Percentiles rank a stretch among this genome's conserved stretches.
These are phyloP conservation scores for Fusarium sambucinum DNA, from an alignment of 2,329 filamentous ascomycete species.

Conservation along the genomic window DNA sequence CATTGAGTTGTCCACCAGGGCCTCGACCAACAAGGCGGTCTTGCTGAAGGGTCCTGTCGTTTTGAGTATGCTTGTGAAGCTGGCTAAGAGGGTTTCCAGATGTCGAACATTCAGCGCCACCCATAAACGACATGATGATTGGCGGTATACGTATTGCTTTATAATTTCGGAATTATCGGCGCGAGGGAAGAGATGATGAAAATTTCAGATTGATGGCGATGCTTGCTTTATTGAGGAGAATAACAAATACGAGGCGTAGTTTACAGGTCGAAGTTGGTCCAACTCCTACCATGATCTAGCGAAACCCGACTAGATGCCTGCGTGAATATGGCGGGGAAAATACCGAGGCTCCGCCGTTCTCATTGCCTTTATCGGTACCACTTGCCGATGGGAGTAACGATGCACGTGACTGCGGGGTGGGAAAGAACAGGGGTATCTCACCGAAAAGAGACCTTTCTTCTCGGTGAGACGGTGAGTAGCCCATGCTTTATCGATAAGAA, in stretches of 20 bases:
- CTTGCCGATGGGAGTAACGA: slow-evolving; percentile 22
- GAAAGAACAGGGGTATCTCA: slow-evolving; percentile 14
- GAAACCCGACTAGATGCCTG: slow-evolving; percentile 26
- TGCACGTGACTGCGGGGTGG: slow-evolving; percentile 54
- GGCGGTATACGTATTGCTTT: slow-evolving; percentile 20
- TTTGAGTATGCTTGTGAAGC: slow-evolving; percentile 96
- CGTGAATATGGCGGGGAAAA: slow-evolving; percentile 46
- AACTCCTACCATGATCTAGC: slow-evolving; percentile 23
- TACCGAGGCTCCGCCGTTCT: slow-evolving; percentile 47
- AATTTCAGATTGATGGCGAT: slow-evolving; percentile 9
- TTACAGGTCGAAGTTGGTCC: slow-evolving; percentile 36
- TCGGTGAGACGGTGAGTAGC: slow-evolving; percentile 27
- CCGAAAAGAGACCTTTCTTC: slow-evolving; percentile 4
- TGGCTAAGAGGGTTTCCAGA: slow-evolving; percentile 96
- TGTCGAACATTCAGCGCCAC: slow-evolving; percentile 96
- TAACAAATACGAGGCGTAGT: slow-evolving; percentile 13
- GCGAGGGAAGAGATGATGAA: not conserved
- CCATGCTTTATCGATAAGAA: slow-evolving; percentile 53
- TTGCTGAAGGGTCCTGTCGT: slow-evolving; percentile 94
- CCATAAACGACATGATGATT: slow-evolving; percentile 88
- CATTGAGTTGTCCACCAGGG: slow-evolving; percentile 76
- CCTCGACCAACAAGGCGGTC: slow-evolving; percentile 85
- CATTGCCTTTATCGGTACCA: slow-evolving; percentile 25
- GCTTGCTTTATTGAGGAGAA: slow-evolving; percentile 1
- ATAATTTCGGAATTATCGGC: slow-evolving; percentile 17